Conservation (phyloP, 768 basidiomycete species). For the Pluteus cervinus region DNA sequence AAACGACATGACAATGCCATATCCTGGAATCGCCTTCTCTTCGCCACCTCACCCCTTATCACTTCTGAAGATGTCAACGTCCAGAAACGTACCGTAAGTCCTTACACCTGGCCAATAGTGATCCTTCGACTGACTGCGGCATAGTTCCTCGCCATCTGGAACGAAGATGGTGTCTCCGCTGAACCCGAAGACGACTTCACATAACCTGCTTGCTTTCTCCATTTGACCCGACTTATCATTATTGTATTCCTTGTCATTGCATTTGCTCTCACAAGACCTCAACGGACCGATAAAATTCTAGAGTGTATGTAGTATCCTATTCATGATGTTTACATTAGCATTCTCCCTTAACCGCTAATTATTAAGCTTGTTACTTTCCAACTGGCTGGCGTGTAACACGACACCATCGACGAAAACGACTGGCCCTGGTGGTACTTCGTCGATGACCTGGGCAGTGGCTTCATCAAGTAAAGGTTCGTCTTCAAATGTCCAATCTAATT, state of each 20-base stretch:
- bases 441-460: conserved; percentile 37
- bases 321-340: conserved; percentile 4
- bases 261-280: not conserved
- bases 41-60: conserved; percentile 50
- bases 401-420: conserved; percentile 42
- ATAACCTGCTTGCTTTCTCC: conserved; percentile 14
- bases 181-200: conserved; percentile 53
- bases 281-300: conserved; percentile 5
- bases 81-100: conserved; percentile 62
- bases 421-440: conserved; percentile 52
- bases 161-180: conserved; percentile 67
- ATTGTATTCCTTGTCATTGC: conserved; percentile 3
- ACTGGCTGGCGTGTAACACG: conserved; percentile 23
- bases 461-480: conserved; percentile 64
- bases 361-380: conserved; percentile 3
- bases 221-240: conserved; percentile 2
- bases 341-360: conserved; percentile 1
- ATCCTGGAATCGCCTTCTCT: conserved; percentile 71
- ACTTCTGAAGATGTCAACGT: conserved; percentile 53
- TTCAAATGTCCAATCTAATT: conserved; percentile 63
- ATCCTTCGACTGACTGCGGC: conserved; percentile 2
- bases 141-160: conserved; percentile 77
- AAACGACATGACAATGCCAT: conserved; percentile 59
- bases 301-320: not conserved
- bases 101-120: not conserved